These are phyloP conservation scores for Metschnikowia shivogae DNA, from an alignment of 805 yeast genomes.

Conservation along the genomic window DNA sequence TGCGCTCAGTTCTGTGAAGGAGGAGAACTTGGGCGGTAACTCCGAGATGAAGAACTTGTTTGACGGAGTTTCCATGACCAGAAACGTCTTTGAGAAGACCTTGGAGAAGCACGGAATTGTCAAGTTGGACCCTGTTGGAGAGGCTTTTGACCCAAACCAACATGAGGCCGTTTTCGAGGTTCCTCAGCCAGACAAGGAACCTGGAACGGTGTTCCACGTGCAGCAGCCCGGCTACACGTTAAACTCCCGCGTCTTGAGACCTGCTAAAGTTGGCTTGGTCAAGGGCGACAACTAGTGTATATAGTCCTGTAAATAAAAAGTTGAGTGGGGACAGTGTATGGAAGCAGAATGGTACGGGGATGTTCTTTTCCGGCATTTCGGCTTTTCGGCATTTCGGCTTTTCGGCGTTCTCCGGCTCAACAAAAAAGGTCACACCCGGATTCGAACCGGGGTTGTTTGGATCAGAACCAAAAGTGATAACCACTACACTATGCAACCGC, in stretches of 20 bases:
- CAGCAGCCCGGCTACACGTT: constrained; percentile 87
- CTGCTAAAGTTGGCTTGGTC: constrained; percentile 94
- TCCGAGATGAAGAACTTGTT: constrained; percentile 58
- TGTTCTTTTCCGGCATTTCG: no score
- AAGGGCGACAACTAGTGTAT: constrained; percentile 38
- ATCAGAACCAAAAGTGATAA: constrained; percentile 79
- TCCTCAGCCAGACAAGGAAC: constrained; percentile 81
- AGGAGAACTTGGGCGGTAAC: constrained; percentile 49
- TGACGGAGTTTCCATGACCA: constrained; percentile 90
- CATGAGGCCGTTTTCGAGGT: constrained; percentile 93
- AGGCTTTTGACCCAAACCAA: constrained; percentile 81
- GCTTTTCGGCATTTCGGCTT: no score
- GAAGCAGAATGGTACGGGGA: no score
- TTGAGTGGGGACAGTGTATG: not conserved
- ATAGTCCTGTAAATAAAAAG: constrained; percentile 3
- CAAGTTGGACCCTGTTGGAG: constrained; percentile 80
- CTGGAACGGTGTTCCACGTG: constrained; percentile 89
- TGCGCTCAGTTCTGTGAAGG: constrained; percentile 70
- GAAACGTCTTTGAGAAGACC: constrained; percentile 80
- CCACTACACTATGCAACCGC: constrained; percentile 68
- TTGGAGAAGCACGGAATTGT: constrained; percentile 72
- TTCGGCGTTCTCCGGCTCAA: no score
- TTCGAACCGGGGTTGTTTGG: constrained; percentile 53
- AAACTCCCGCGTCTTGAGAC: constrained; percentile 84
- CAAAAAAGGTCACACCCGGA: constrained; percentile 47